phyloP scores from a whole-genome alignment of 2,329 filamentous ascomycete species.

The Monilinia laxa region DNA sequence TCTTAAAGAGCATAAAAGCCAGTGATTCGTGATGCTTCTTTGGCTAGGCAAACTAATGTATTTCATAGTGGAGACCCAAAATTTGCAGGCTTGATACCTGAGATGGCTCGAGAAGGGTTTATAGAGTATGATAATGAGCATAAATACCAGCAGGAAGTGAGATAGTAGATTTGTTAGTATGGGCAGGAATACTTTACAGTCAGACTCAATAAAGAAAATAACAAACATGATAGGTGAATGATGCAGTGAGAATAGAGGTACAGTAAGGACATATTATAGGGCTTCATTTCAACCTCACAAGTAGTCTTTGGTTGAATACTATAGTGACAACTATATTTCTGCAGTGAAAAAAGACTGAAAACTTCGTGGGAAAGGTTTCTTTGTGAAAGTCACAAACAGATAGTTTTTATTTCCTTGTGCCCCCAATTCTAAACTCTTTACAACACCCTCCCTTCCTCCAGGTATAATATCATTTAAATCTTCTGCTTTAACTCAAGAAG shows the following conservation, averaged over 20 bases:
- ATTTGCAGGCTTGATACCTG: background rate
- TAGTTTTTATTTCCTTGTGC: background rate
- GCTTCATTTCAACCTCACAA: no score
- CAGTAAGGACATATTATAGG: no score
- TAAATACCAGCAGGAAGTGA: background rate
- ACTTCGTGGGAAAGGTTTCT: background rate
- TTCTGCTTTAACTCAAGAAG: background rate
- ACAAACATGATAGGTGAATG: no score
- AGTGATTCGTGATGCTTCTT: background rate
- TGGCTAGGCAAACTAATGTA: background rate
- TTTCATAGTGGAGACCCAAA: background rate
- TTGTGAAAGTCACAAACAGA: background rate
- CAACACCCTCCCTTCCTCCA: background rate
- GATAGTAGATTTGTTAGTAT: background rate
- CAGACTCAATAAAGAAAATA: no score
- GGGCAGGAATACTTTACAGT: background rate
- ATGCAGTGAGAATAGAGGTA: no score
- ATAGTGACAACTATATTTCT: no score
- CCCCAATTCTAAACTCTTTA: background rate
- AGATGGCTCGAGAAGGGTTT: background rate
- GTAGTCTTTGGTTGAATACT: no score
- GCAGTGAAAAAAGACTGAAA: no score
- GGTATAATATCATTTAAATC: background rate
- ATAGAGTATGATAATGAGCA: background rate
- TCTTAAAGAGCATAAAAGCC: background rate